A percentile compares a stretch with the other conserved stretches of the same genome.
These are phyloP conservation scores for Arthonia radiata DNA, from an alignment of 495 filamentous ascomycete species.

Conservation along the genomic window DNA sequence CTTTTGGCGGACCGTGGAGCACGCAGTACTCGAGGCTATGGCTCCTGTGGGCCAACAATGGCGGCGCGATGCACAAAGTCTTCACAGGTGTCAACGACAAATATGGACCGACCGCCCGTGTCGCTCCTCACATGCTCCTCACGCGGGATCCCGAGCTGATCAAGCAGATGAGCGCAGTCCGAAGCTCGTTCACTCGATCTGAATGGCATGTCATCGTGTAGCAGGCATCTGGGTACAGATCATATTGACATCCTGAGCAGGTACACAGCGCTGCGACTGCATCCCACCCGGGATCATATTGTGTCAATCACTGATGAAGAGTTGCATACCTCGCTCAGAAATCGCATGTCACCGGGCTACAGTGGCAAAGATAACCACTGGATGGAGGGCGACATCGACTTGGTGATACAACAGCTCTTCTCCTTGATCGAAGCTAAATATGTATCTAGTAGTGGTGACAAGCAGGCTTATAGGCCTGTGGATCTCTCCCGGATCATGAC, in stretches of 20 bases:
- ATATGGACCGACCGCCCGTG: slow-evolving; percentile 17
- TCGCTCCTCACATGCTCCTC: slow-evolving; percentile 18
- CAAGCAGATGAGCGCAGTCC: slow-evolving; percentile 11
- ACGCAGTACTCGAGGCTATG: slow-evolving; percentile 9
- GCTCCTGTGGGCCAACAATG: slow-evolving; percentile 7
- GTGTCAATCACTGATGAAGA: slow-evolving; percentile 15
- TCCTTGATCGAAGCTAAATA: slow-evolving; percentile 14
- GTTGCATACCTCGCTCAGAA: slow-evolving; percentile 15
- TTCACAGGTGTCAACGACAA: slow-evolving; percentile 9
- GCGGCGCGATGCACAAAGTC: slow-evolving; percentile 9
- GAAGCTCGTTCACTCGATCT: slow-evolving; percentile 16
- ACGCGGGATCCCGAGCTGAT: slow-evolving; percentile 20
- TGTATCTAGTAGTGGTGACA: slow-evolving; percentile 8
- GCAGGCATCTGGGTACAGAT: too few relatives aligned
- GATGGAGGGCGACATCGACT: slow-evolving; percentile 22
- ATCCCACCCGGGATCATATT: slow-evolving; percentile 18
- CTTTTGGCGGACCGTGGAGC: slow-evolving; percentile 9
- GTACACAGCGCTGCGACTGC: slow-evolving; percentile 18
- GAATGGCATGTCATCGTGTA: too few relatives aligned
- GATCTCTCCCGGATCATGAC: slow-evolving; percentile 20
- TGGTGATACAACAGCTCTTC: slow-evolving; percentile 15
- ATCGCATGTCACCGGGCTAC: slow-evolving; percentile 18
- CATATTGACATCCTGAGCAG: too few relatives aligned
- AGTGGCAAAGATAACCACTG: slow-evolving; percentile 21
- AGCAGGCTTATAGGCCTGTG: slow-evolving; percentile 15